These are phyloP conservation scores for Cutaneotrichosporon sp. DNA, from an alignment of 1,284 basidiomycete genomes.

Conservation along the genomic window DNA sequence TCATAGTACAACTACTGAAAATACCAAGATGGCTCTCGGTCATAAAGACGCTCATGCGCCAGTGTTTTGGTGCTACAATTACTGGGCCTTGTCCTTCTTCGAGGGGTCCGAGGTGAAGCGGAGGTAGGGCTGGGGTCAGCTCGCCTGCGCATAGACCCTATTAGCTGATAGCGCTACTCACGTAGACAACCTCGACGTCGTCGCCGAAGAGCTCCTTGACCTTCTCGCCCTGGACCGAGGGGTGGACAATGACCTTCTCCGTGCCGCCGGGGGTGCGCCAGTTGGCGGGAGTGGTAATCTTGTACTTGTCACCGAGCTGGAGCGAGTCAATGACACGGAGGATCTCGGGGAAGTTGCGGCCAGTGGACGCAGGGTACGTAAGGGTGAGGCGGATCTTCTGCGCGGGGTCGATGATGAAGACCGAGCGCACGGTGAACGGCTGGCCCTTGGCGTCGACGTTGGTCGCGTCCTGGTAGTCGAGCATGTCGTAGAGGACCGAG, in stretches of 20 bases:
- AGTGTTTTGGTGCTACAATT: neutral
- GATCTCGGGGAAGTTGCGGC: conserved; percentile 71
- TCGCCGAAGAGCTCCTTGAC: conserved; percentile 67
- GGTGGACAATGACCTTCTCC: conserved; percentile 92
- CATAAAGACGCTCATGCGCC: neutral
- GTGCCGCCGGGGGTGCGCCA: conserved; percentile 9
- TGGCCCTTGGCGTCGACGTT: conserved; percentile 87
- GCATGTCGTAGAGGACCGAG: conserved; percentile 71
- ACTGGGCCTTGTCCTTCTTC: conserved; percentile 25
- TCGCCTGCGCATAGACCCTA: neutral
- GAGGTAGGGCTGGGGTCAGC: conserved; percentile 54
- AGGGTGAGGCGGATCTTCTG: conserved; percentile 86
- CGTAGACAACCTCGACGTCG: conserved; percentile 55
- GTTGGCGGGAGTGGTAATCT: conserved; percentile 58
- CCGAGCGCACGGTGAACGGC: conserved; percentile 79
- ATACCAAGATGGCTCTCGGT: neutral
- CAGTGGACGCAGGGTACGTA: conserved; percentile 78
- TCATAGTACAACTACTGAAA: neutral
- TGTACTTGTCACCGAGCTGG: conserved; percentile 88
- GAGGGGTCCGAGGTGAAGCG: conserved; percentile 55
- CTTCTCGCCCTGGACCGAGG: conserved; percentile 79
- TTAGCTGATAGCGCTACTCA: conserved; percentile 24
- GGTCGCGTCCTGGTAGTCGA: conserved; percentile 81
- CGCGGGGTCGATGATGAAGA: conserved; percentile 88
- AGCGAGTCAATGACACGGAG: conserved; percentile 80